Base-by-base conservation (phyloP, 129 eudicot species). In the Ambrosia trifida region DNA sequence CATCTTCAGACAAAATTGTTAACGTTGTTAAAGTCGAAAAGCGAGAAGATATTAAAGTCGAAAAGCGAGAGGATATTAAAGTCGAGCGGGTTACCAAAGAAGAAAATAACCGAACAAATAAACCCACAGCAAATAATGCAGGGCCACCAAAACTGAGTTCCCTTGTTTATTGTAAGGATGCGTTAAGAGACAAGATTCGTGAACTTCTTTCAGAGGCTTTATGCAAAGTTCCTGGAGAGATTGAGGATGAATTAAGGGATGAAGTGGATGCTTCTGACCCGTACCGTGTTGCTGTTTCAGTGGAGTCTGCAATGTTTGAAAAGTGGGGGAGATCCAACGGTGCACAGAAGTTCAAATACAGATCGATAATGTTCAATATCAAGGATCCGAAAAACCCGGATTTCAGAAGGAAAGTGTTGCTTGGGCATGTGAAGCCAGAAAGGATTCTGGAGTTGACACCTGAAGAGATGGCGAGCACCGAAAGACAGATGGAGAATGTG, bases 391-490 rank as follows among this genome's bases (percentile, higher is more conserved):
- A 84, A 14, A 93, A 93, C 83, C 98, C 95, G 0, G 98, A 93
- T 84, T 89, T 93, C 45, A 72, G 98, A 20, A 83, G 98, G 68
- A 89, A 85, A 60, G 87, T 93, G 16, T 86, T 89, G 51, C 61
- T 87, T 3, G 98, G 98, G 41, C 83, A 85, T 13, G 80, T 85
- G 46, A 76, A 64, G 66, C 92, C 95, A 3, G 85, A 82, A 44
- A 72, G 75, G 49, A 76, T 93, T 36, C 64, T 70, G 31, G 88
- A 80, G 12, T 47, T 93, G 90, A 83, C 89, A 4, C 86, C 96
- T 2, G 95, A 93, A 33, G 91, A 93, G 46, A 93, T 93, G 98
- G 98, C 96, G 19, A 93, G 98, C 69, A 80, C 84, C 12, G 87
- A 85, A 38, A 72, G 95, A 46, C 84, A 85, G 69, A 40, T 44